Conservation (phyloP, 345 rosid species). For the Crucihimalaya himalaica region DNA sequence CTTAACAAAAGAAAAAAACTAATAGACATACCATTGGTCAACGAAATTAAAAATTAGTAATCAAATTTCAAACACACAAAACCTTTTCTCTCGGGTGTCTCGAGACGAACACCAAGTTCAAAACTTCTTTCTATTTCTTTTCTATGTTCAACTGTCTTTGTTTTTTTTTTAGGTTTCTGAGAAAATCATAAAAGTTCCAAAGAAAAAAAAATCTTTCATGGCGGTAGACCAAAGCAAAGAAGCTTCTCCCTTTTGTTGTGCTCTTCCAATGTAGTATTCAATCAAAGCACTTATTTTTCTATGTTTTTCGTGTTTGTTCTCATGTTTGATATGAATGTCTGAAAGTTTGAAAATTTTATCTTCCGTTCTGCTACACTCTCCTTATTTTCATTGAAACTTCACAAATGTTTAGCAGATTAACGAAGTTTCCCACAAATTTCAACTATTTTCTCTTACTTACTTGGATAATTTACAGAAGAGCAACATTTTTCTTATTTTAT, state of each 20-base stretch:
- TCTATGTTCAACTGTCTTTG: not conserved
- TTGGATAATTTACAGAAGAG: not conserved
- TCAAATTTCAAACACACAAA: slow-evolving; percentile 29
- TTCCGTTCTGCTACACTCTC: not conserved
- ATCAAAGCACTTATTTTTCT: not conserved
- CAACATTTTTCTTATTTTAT: not conserved
- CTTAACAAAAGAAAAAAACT: not conserved
- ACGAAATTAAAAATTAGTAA: slow-evolving; percentile 21
- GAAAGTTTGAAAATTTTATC: not conserved
- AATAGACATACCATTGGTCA: slow-evolving; percentile 17
- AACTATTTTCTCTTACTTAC: not conserved
- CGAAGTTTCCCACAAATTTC: not conserved
- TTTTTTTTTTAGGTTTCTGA: not conserved
- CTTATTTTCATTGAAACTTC: not conserved
- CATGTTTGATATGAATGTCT: not conserved
- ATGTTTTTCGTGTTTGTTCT: not conserved
- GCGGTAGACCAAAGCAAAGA: slow-evolving; percentile 7
- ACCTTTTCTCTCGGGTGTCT: slow-evolving; percentile 37
- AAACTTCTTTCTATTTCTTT: slow-evolving; percentile 3
- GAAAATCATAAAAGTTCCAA: not conserved
- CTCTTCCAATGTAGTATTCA: slow-evolving; percentile 18
- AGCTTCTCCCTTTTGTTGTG: slow-evolving; percentile 21
- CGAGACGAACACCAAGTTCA: slow-evolving; percentile 31
- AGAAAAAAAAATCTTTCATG: slow-evolving; percentile 15
- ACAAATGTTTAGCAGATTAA: not conserved